phyloP scores from a whole-genome alignment of 1,284 basidiomycete genomes.

The Cystobasidium sp. region DNA sequence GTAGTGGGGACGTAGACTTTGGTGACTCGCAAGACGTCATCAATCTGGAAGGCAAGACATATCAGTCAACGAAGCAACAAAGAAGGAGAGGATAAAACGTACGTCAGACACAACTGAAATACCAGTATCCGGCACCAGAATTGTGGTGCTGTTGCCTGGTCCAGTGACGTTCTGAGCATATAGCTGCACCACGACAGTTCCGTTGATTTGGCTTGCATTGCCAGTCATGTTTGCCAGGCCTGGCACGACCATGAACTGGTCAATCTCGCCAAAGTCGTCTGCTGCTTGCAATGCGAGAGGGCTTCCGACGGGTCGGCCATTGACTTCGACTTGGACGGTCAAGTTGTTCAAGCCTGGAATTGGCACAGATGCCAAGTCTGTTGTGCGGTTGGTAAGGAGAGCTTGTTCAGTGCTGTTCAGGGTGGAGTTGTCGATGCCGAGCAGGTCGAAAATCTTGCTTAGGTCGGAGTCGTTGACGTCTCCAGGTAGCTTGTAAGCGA shows the following conservation, averaged over 20 bases:
- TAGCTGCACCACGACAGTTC: slow-evolving; percentile 24
- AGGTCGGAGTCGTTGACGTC: slow-evolving; percentile 6
- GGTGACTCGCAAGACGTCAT: slow-evolving; percentile 42
- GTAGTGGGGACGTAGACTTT: slow-evolving; percentile 43
- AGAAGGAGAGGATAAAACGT: neutral
- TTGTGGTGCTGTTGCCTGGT: slow-evolving; percentile 35
- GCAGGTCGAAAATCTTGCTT: slow-evolving; percentile 20
- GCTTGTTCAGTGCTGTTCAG: slow-evolving; percentile 42
- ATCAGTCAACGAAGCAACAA: neutral
- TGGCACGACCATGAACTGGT: slow-evolving; percentile 32
- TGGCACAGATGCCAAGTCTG: slow-evolving; percentile 34
- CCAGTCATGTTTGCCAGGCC: slow-evolving; percentile 23
- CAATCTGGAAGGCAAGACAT: slow-evolving; percentile 17
- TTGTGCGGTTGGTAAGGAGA: slow-evolving; percentile 37
- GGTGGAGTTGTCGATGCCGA: slow-evolving; percentile 37
- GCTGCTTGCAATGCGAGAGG: slow-evolving; percentile 23
- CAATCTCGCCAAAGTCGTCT: slow-evolving; percentile 43
- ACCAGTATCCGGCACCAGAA: slow-evolving; percentile 36
- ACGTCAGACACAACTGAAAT: slow-evolving; percentile 37
- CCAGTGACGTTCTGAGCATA: slow-evolving; percentile 43
- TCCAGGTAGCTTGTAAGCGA: slow-evolving; percentile 35
- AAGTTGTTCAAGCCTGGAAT: slow-evolving; percentile 17
- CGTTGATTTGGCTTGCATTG: slow-evolving; percentile 25
- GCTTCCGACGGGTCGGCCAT: slow-evolving; percentile 1
- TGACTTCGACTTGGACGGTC: slow-evolving; percentile 21